These are phyloP conservation scores for Caryocar brasiliense DNA, from an alignment of 441 rosid genomes.

Conservation along the genomic window DNA sequence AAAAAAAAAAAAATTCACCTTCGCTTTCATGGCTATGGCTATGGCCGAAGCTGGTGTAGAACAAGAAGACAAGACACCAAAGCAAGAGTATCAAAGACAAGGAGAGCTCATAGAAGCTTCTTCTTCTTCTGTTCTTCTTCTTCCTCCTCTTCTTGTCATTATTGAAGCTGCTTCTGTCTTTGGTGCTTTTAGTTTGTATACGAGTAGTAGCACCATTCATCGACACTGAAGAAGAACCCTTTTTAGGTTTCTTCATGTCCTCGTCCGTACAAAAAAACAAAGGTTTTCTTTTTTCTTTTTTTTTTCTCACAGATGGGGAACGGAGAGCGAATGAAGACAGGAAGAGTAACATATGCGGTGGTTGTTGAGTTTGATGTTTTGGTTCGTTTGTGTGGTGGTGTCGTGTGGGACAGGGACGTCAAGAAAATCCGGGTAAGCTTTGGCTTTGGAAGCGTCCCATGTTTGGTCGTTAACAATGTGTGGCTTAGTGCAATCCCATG, in stretches of 20 bases:
- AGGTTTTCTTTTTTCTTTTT: neutral
- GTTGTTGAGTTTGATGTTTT: too few species aligned
- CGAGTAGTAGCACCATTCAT: too few species aligned
- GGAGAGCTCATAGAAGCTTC: slow-evolving; percentile 40
- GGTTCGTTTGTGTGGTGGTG: neutral
- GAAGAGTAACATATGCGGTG: too few species aligned
- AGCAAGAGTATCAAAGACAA: slow-evolving; percentile 44
- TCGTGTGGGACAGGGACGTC: neutral
- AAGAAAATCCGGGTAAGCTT: too few species aligned
- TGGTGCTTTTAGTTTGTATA: neutral
- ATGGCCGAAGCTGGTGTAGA: slow-evolving; percentile 44
- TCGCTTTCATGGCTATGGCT: slow-evolving; percentile 51
- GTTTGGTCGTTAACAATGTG: neutral
- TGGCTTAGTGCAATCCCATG: slow-evolving; percentile 1
- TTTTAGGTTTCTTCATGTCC: slow-evolving; percentile 39
- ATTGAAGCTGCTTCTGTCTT: neutral
- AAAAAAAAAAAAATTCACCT: slow-evolving; percentile 23
- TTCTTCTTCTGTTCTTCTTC: slow-evolving; percentile 3
- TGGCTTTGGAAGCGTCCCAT: neutral
- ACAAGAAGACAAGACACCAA: slow-evolving; percentile 54
- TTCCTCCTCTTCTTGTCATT: neutral
- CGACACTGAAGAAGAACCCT: slow-evolving; percentile 10
- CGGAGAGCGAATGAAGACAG: too few species aligned
- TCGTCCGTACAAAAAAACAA: slow-evolving; percentile 3
- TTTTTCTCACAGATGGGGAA: slow-evolving; percentile 2